These are phyloP conservation scores for Meyerozyma elateridarum DNA, from an alignment of 1,139 yeast genomes.

Conservation along the genomic window DNA sequence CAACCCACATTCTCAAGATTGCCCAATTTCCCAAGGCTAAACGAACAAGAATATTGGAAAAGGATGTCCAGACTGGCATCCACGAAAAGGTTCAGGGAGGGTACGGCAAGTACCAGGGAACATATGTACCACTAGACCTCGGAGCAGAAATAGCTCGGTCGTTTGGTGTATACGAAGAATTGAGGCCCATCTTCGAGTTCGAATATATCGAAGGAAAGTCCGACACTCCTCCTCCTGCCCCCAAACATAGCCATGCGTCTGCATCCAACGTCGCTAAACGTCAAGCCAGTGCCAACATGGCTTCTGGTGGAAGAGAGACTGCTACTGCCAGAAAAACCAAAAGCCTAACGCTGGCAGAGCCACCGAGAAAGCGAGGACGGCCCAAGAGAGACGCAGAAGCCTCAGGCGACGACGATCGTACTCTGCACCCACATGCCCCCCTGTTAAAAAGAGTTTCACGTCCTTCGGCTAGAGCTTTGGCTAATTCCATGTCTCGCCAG, in stretches of 20 bases:
- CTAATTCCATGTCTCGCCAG: slow-evolving; percentile 31
- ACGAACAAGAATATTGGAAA: slow-evolving; percentile 78
- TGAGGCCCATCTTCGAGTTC: slow-evolving; percentile 68
- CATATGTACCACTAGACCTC: slow-evolving; percentile 77
- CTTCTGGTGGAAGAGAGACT: slow-evolving; percentile 13
- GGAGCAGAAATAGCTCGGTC: slow-evolving; percentile 44
- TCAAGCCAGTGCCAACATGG: slow-evolving; percentile 20
- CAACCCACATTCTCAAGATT: slow-evolving; percentile 83
- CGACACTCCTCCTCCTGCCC: slow-evolving; percentile 75
- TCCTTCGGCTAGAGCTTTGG: slow-evolving; percentile 8
- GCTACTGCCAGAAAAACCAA: slow-evolving; percentile 18
- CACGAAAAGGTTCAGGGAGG: slow-evolving; percentile 97
- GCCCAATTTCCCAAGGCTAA: slow-evolving; percentile 86
- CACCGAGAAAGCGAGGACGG: slow-evolving; percentile 44
- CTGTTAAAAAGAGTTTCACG: slow-evolving; percentile 8
- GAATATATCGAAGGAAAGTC: slow-evolving; percentile 51
- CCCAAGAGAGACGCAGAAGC: slow-evolving; percentile 34
- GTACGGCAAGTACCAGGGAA: slow-evolving; percentile 91
- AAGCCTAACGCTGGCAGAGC: slow-evolving; percentile 24
- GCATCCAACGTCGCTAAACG: slow-evolving; percentile 48
- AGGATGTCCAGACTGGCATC: slow-evolving; percentile 77
- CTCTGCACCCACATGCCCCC: slow-evolving; percentile 3
- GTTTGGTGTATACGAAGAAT: slow-evolving; percentile 65
- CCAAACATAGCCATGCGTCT: slow-evolving; percentile 74
- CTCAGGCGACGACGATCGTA: slow-evolving; percentile 2